These are phyloP conservation scores for Diplodia scrobiculata DNA, from an alignment of 2,329 filamentous ascomycete genomes.

Conservation along the genomic window DNA sequence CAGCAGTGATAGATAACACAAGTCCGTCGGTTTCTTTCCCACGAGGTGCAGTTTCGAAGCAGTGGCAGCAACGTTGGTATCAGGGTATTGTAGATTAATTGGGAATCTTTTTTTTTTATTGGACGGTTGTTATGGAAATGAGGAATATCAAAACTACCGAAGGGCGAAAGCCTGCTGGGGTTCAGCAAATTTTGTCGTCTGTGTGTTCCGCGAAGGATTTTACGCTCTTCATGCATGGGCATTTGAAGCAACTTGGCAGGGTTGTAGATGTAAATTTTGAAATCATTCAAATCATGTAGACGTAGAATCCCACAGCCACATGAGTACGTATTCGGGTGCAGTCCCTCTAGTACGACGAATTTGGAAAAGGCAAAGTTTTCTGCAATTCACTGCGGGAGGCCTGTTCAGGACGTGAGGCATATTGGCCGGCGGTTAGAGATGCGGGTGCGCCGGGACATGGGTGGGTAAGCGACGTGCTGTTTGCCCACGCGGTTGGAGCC, in stretches of 20 bases:
- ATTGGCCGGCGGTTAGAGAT: background rate
- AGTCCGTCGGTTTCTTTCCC: background rate
- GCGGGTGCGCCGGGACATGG: background rate
- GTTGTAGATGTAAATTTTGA: too few species aligned
- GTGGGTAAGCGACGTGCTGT: constrained; percentile 7
- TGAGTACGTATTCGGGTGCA: too few species aligned
- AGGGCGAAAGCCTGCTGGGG: background rate
- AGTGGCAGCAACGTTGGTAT: constrained; percentile 4
- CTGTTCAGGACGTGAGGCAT: background rate
- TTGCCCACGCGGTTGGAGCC: constrained; percentile 4
- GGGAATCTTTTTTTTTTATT: background rate
- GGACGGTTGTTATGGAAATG: constrained; percentile 15
- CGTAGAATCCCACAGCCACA: too few species aligned
- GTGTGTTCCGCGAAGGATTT: background rate
- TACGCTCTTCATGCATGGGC: background rate
- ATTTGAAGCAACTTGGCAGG: background rate
- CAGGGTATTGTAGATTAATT: constrained; percentile 22
- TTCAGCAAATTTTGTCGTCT: background rate
- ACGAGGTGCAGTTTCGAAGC: background rate
- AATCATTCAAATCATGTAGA: too few species aligned
- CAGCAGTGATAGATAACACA: constrained; percentile 26
- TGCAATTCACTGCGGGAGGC: too few species aligned
- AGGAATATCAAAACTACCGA: constrained; percentile 8
- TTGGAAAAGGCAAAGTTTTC: too few species aligned
- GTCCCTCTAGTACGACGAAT: too few species aligned